Evolutionary conservation across 2,329 filamentous ascomycete species (phyloP).

Genomic region (Alternaria gansuensis): DNA sequence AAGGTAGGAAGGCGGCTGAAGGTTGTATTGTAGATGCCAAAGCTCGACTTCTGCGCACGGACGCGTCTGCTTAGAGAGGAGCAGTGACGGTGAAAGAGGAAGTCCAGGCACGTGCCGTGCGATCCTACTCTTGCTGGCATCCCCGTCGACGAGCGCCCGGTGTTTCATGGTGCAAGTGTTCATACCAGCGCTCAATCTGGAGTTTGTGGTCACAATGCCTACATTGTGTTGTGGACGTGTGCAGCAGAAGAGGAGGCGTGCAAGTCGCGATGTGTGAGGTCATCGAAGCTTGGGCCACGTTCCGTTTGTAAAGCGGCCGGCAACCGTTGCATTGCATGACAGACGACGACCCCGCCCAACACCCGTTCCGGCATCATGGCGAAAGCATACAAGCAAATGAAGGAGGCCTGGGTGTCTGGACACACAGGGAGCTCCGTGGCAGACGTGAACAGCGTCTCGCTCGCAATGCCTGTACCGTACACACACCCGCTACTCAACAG

Average conservation of each 20-base stretch:
- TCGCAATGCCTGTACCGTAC: constrained; percentile 77
- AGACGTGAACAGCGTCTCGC: constrained; percentile 87
- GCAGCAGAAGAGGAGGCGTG: neutral
- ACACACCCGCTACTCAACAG: constrained; percentile 28
- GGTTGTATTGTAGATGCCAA: constrained; percentile 8
- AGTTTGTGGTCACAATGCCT: neutral
- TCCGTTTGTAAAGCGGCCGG: constrained; percentile 25
- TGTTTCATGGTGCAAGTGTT: accelerated
- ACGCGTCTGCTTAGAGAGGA: neutral
- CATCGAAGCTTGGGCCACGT: constrained; percentile 19
- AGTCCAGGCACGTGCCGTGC: constrained; percentile 7
- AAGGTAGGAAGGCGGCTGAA: neutral
- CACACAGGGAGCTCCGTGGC: constrained; percentile 81
- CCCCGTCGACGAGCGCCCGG: neutral
- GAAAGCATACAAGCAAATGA: constrained; percentile 82
- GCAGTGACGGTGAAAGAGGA: constrained; percentile 24
- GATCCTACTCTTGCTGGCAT: neutral
- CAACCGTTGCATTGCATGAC: constrained; percentile 18
- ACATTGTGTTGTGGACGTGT: neutral
- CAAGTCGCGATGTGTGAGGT: constrained; percentile 21
- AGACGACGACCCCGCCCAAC: constrained; percentile 25
- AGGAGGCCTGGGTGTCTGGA: constrained; percentile 95
- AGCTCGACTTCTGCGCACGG: constrained; percentile 7
- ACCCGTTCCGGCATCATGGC: constrained; percentile 37
- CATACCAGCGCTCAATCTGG: accelerated